phyloP scores from a whole-genome alignment of 768 basidiomycete species.

The Mrakia blollopis region DNA sequence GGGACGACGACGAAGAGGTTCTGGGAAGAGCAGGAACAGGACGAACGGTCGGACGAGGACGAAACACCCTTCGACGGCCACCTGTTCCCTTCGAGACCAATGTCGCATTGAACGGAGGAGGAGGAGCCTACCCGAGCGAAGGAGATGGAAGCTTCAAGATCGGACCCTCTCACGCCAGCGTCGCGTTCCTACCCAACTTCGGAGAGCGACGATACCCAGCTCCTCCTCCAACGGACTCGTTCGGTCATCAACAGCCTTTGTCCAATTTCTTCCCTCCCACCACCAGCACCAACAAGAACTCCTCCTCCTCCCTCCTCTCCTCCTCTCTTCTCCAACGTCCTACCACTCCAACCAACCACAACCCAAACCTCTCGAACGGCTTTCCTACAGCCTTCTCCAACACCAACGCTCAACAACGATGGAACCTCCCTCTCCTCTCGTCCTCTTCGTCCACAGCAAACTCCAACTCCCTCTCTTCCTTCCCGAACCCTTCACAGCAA shows the following conservation, averaged over 20 bases:
- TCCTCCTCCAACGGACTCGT: constrained; percentile 17
- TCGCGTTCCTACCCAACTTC: constrained; percentile 64
- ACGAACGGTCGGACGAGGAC: constrained; percentile 9
- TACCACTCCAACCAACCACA: neutral
- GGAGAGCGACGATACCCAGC: constrained; percentile 8
- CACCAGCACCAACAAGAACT: neutral
- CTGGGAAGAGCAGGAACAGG: constrained; percentile 13
- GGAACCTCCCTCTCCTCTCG: neutral
- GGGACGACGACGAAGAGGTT: constrained; percentile 56
- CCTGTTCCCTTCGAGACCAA: constrained; percentile 43
- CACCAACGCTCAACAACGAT: neutral
- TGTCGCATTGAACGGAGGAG: constrained; percentile 33
- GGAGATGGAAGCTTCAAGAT: constrained; percentile 40
- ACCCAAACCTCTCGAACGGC: neutral
- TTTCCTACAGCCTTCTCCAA: neutral
- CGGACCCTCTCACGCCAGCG: constrained; percentile 71
- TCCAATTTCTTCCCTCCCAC: neutral
- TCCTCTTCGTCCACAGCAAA: constrained; percentile 11
- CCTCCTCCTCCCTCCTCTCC: neutral
- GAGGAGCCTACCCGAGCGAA: constrained; percentile 37
- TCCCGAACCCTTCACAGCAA: neutral
- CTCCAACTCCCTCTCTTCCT: neutral
- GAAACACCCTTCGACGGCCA: constrained; percentile 49
- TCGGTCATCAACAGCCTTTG: constrained; percentile 16
- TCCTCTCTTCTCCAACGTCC: neutral